Evolutionary conservation across 2,329 filamentous ascomycete genomes (phyloP), one percentile per base, ranked within the genome.

Genomic region (Aspergillus floridensis): DNA sequence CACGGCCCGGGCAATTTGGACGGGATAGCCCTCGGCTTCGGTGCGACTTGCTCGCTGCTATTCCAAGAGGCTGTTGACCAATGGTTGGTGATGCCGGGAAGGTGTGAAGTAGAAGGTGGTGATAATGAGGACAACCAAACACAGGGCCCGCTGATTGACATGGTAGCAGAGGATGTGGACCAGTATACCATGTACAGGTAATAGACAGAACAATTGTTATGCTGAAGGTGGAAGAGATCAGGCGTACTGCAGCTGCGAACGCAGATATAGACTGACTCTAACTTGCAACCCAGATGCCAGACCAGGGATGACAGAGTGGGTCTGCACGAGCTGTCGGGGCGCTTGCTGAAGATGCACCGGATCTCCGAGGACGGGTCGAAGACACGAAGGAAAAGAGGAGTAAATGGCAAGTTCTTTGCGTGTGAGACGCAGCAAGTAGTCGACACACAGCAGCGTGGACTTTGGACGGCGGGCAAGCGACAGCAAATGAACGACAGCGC

Each of bases 101-200:
- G 59, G 61, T 71, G 67, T 48, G 72, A 72, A 49, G 66, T 65
- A 53, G 68, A 63, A 56, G 71, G 67, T 44, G 70, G 68, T 56
- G 70, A 68, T 60, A 74, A 63, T 47, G 72, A 69, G 48, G 72
- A 67, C 58, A 73, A 62, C 72, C 72, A 74, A 56, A 71, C 68
- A 65, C 72, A 74, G 65, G 72, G 74, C 50, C 73, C 73, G 52
- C 68, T 74, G 64, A 70, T 72, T 65, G 73, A 74, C 68, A 74
- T 74, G 68, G 60, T 74, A 70, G 56, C 38, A 44, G 16, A 44
- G 16, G 14, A 63, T 11, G 49, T 52, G 48, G 35, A 44, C 38
- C 55, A 26, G 52, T 65, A 60, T 47, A 61, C 60, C 62, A 62
- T 62, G 48, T 47, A 62, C 29, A 24, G 55, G 32, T 46, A 38